phyloP scores from a whole-genome alignment of 179 eudicot species.

The Sideroxylon spinosum region DNA sequence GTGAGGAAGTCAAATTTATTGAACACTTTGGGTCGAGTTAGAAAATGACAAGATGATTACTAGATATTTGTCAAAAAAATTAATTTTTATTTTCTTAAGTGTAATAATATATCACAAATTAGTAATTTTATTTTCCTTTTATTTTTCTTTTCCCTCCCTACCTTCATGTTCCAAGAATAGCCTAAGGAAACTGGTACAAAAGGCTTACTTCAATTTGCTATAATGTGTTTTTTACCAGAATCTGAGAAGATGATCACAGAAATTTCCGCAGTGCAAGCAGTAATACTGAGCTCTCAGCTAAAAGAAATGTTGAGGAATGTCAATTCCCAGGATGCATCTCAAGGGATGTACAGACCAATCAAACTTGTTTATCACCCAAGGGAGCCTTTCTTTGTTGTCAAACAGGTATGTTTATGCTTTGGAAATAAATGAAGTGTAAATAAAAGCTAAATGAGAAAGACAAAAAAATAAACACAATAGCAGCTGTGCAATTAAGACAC shows the following conservation, averaged over 20 bases:
- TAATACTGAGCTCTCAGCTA: conserved; percentile 73
- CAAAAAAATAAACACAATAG: neutral
- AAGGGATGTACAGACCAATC: conserved; percentile 58
- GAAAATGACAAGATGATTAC: too few relatives aligned
- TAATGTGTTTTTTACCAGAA: conserved; percentile 30
- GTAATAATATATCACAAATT: too few relatives aligned
- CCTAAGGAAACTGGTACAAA: neutral
- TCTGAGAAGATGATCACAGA: conserved; percentile 59
- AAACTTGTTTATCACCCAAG: conserved; percentile 76
- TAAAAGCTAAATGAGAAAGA: neutral
- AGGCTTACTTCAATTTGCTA: conserved; percentile 2
- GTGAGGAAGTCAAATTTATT: too few relatives aligned
- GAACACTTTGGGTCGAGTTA: too few relatives aligned
- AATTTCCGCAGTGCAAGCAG: conserved; percentile 69
- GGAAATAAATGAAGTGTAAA: neutral
- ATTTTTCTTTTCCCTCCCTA: too few relatives aligned
- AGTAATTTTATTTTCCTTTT: too few relatives aligned
- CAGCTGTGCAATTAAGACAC: neutral
- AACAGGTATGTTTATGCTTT: conserved; percentile 44
- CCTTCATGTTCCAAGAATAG: neutral
- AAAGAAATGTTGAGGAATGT: conserved; percentile 55
- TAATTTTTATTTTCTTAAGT: too few relatives aligned
- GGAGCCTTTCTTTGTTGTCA: conserved; percentile 76
- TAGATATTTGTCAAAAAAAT: too few relatives aligned
- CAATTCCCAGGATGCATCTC: conserved; percentile 34